Evolutionary conservation across 2,329 filamentous ascomycete genomes (phyloP), one percentile per base, ranked within the genome.

Genomic region (Xylaria sp.): DNA sequence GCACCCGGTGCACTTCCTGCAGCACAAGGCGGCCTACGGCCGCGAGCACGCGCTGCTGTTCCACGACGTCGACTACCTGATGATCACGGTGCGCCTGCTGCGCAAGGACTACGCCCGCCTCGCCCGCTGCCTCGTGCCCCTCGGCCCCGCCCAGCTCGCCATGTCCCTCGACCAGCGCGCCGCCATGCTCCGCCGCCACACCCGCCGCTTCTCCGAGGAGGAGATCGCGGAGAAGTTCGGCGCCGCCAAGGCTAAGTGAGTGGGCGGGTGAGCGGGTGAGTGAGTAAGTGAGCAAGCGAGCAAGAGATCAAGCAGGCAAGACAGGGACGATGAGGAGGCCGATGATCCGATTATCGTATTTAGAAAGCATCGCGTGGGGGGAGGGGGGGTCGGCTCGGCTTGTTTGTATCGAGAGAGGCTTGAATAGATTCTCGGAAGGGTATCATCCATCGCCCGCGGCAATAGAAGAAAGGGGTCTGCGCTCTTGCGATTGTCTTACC

Each of bases 11-110:
- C 83, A 88, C 6, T 91, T 93, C 71, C 74, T 92, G 1, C 79
- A 85, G 62, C 82, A 85, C 42, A 91, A 91, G 71, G 73, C 81
- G 20, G 80, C 78, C 2, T 93, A 92, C 64, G 78, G 82, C 0
- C 71, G 77, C 7, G 85, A 91, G 65, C 76, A 84, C 18, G 90
- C 89, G 0, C 78, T 93, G 6, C 87, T 92, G 5, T 92, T 93
- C 67, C 86, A 88, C 70, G 86, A 92, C 65, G 91, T 93, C 63
- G 89, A 92, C 71, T 93, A 90, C 68, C 74, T 92, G 47, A 87
- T 91, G 78, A 83, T 92, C 56, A 91, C 89, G 0, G 70, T 90
- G 29, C 80, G 81, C 40, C 72, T 92, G 17, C 65, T 92, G 64
- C 77, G 78, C 54, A 90, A 91, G 70, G 85, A 92, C 66, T 93